These are phyloP conservation scores for Colletotrichum kahawae DNA, from an alignment of 2,329 filamentous ascomycete species.

Conservation along the genomic window DNA sequence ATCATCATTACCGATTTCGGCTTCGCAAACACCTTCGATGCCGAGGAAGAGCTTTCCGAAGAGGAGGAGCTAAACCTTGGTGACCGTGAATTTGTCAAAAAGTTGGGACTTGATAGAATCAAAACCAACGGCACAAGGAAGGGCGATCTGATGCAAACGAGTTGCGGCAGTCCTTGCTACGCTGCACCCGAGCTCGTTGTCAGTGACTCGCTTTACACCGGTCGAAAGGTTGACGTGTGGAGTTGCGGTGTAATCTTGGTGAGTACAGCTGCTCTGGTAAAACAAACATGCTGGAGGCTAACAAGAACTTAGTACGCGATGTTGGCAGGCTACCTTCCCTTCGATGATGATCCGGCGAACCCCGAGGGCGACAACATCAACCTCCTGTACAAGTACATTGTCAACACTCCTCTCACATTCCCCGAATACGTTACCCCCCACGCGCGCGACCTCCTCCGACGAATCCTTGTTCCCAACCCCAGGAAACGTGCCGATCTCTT, in stretches of 20 bases:
- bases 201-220: constrained; percentile 95
- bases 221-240: constrained; percentile 98
- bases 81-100: constrained; percentile 88
- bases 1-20: constrained; percentile 99
- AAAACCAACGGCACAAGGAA: constrained; percentile 77
- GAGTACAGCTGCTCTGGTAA: constrained; percentile 44
- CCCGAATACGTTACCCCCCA: constrained; percentile 99
- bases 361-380: constrained; percentile 99
- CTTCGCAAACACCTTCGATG: constrained; percentile 97
- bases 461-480: constrained; percentile 94
- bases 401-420: constrained; percentile 94
- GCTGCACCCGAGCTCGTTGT: constrained; percentile 96
- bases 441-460: constrained; percentile 86
- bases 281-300: background rate
- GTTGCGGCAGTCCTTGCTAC: constrained; percentile 97
- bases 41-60: constrained; percentile 83
- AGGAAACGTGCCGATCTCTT: constrained; percentile 94
- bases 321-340: constrained; percentile 95
- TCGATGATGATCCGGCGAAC: constrained; percentile 97
- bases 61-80: constrained; percentile 88
- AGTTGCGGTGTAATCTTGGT: constrained; percentile 98
- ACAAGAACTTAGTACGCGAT: constrained; percentile 81
- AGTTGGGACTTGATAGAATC: constrained; percentile 81
- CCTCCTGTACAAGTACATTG: constrained; percentile 98
- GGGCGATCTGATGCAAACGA: constrained; percentile 98